Conservation (phyloP, 2,329 filamentous ascomycete species). For the Fusarium chuoi region DNA sequence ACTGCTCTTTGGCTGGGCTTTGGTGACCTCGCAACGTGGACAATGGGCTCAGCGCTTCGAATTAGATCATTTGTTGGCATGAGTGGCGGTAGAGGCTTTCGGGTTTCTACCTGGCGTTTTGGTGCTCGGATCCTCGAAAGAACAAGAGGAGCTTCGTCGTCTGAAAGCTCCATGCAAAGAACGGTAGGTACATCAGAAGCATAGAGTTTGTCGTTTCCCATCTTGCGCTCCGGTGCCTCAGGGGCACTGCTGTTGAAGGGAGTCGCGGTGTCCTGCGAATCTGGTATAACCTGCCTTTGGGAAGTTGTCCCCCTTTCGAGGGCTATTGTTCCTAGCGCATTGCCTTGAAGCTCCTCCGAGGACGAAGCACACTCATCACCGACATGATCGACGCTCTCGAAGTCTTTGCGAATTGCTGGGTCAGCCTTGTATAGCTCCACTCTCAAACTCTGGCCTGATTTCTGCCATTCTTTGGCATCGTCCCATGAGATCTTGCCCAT, state of each 20-base stretch:
- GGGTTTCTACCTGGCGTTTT: not conserved
- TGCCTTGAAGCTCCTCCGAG: not conserved
- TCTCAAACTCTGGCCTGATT: conserved; percentile 7
- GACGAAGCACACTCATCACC: not conserved
- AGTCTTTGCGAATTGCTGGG: conserved; percentile 8
- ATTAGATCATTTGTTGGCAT: not conserved
- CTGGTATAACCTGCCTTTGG: conserved; percentile 36
- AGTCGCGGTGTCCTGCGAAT: conserved; percentile 45
- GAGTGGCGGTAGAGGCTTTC: not conserved
- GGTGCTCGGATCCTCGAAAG: conserved; percentile 19
- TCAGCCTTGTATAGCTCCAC: conserved; percentile 25
- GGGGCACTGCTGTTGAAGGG: conserved; percentile 38
- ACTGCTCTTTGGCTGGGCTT: not conserved
- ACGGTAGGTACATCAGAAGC: not conserved
- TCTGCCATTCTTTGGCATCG: conserved; percentile 32
- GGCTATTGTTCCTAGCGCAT: not conserved
- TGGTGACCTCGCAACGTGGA: not conserved
- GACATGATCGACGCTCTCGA: conserved; percentile 4
- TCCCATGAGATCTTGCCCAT: conserved; percentile 47
- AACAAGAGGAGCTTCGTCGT: conserved; percentile 50
- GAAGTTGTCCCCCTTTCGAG: not conserved
- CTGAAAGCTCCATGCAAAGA: conserved; percentile 46
- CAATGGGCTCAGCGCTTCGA: not conserved
- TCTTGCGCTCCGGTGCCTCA: conserved; percentile 4
- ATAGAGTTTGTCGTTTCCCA: not conserved